Evolutionary conservation across 371 early-diverging fungal species (phyloP), one percentile per base, ranked within the genome.

Genomic region (Mortierella sp.): DNA sequence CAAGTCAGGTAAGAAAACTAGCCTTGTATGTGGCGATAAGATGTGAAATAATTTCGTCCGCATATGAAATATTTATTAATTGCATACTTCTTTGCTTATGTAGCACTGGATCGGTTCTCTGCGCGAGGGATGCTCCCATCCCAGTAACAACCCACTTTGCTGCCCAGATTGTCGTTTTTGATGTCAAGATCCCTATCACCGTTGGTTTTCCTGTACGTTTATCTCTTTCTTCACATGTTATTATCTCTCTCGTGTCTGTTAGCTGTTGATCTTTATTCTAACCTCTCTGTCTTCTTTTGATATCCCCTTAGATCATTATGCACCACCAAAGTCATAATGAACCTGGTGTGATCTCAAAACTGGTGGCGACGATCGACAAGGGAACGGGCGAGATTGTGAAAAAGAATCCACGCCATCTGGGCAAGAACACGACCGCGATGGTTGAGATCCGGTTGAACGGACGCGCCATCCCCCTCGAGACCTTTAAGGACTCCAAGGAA

Each of bases 91-190:
- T n/a, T n/a, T n/a, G n/a, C n/a, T n/a, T n/a, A 52, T 39, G 19
- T 71, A 93, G 95, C 43, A 85, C 89, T 22, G 97, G 97, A 0
- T 93, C 94, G 19, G 92, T 98, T 4, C 74, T 97, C 5, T 98
- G 97, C 76, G 85, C 91, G 26, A 88, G 91, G 4, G 77, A 79
- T 6, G 52, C 77, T 2, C 95, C 95, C 10, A 90, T 98, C 4
- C 94, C 94, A 13, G 90, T 95, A 1, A 91, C 95, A 22, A 89
- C 88, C 11, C 85, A 90, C 26, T 94, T 99, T 77, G 89, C 89
- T 14, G 97, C 96, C 9, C 95, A 95, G 79, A 94, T 99, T 63
- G 94, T 97, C 9, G 95, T 97, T 10, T 97, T 98, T 90, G 98
- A 99, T 72, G 88, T 95, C 45, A 90, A 90, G 53, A 90, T 95